Evolutionary conservation across 179 eudicot species (phyloP).

Genomic region (Spergularia azorica): DNA sequence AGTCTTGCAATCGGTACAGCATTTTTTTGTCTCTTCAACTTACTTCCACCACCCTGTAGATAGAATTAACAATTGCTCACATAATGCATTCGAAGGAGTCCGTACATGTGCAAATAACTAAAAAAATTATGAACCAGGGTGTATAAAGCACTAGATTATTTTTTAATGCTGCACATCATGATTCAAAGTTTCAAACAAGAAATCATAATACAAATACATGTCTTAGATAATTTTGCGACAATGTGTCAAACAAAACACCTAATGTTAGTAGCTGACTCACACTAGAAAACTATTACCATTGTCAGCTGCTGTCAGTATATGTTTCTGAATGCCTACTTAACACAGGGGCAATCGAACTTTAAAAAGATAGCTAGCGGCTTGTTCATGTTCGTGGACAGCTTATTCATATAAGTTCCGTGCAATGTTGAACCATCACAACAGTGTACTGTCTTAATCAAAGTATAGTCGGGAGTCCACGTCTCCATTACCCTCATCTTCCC

Average conservation of each 20-base stretch:
- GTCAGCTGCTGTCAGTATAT: not conserved
- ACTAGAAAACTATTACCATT: not conserved
- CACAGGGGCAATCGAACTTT: not conserved
- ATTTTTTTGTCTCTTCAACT: constrained; percentile 45
- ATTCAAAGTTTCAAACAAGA: not conserved
- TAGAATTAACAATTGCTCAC: constrained; percentile 11
- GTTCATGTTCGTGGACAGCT: not conserved
- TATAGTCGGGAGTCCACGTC: not conserved
- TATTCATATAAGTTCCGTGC: not conserved
- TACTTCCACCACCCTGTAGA: constrained; percentile 76
- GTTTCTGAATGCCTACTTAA: not conserved
- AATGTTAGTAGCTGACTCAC: not conserved
- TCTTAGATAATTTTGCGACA: not conserved
- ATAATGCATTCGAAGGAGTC: not conserved
- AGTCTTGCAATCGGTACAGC: constrained; percentile 72
- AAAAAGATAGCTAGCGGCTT: not conserved
- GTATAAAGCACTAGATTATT: not conserved
- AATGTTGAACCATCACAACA: not conserved
- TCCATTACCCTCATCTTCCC: not conserved
- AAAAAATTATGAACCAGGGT: not conserved
- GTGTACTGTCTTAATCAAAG: not conserved
- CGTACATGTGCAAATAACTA: not conserved
- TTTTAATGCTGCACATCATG: not conserved
- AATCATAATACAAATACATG: not conserved
- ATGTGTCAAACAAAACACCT: not conserved